Base-by-base conservation (phyloP, 805 yeast genomes). In the Ogataea parapolymorpha region DNA sequence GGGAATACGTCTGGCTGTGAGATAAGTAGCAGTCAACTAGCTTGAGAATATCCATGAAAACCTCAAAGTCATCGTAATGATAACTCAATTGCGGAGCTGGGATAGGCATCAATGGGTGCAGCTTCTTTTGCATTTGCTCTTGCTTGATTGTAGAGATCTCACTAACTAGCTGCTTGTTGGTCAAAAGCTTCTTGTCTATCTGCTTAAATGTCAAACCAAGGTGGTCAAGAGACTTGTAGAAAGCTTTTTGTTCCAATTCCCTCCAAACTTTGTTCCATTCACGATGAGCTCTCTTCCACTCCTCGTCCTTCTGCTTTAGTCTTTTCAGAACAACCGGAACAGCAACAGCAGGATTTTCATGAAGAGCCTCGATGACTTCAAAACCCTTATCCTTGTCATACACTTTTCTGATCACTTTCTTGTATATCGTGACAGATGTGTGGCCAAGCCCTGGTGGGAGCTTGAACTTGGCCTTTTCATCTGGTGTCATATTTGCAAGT, bases 201-300 rank as follows among this genome's bases (percentile, higher is more conserved):
- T 93, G 98, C 65, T 93, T 93, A 70, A 93, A 93, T 0, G 97
- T 90, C 54, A 93, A 73, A 1, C 99, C 99, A 48, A 91, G 70
- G 62, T 93, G 99, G 61, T 93, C 99, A 50, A 93, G 71, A 2
- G 96, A 86, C 63, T 93, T 93, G 70, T 80, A 87, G 62, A 85
- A 90, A 0, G 89, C 95, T 56, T 88, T 90, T 58, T 90, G 96
- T 63, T 93, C 99, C 66, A 95, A 80, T 65, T 91, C 98, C 59
- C 99, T 80, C 99, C 99, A 93, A 11, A 89, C 95, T 61, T 91
- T 91, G 66, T 91, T 91, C 98, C 99, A 93, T 62, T 93, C 98
- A 55, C 98, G 79, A 56, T 91, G 99, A 2, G 96, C 90, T 48
- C 96, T 79, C 63, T 88, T 85, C 99, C 99, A 93, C 65, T 93